phyloP scores from a whole-genome alignment of 345 rosid species.

The Brassica cretica region DNA sequence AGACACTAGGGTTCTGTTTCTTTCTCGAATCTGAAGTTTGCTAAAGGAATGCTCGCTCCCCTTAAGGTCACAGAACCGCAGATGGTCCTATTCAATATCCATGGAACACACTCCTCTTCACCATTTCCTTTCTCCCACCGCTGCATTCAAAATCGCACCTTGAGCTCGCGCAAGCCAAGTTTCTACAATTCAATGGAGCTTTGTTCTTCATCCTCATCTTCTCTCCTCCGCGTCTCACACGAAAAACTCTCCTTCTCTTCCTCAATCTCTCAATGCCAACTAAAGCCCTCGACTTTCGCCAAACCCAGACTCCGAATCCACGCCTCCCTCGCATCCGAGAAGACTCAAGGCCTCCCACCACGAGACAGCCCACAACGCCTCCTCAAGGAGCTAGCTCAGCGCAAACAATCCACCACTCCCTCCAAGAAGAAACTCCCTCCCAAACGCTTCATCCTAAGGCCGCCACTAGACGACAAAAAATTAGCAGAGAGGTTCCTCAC shows the following conservation, averaged over 20 bases:
- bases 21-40: no score
- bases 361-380: conserved; percentile 81
- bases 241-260: conserved; percentile 64
- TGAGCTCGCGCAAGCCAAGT: not conserved
- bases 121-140: not conserved
- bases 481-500: conserved; percentile 74
- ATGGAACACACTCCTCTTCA: conserved; percentile 17
- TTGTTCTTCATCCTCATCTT: conserved; percentile 56
- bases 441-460: conserved; percentile 65
- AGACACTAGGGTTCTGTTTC: no score
- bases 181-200: conserved; percentile 55
- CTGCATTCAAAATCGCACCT: conserved; percentile 3
- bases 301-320: conserved; percentile 45
- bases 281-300: conserved; percentile 31
- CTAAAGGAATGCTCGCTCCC: no score
- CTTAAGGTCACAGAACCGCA: no score
- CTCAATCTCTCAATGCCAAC: conserved; percentile 50
- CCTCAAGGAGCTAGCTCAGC: conserved; percentile 88
- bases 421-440: conserved; percentile 78
- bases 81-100: conserved; percentile 14
- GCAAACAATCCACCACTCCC: conserved; percentile 53
- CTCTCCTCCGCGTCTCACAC: conserved; percentile 41
- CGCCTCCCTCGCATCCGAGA: conserved; percentile 55
- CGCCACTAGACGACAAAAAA: conserved; percentile 88
- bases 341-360: conserved; percentile 69